A percentile compares a stretch with the other conserved stretches of the same genome.
Evolutionary conservation across 2,329 filamentous ascomycete species (phyloP).

Genomic region (Clonostachys chloroleuca): DNA sequence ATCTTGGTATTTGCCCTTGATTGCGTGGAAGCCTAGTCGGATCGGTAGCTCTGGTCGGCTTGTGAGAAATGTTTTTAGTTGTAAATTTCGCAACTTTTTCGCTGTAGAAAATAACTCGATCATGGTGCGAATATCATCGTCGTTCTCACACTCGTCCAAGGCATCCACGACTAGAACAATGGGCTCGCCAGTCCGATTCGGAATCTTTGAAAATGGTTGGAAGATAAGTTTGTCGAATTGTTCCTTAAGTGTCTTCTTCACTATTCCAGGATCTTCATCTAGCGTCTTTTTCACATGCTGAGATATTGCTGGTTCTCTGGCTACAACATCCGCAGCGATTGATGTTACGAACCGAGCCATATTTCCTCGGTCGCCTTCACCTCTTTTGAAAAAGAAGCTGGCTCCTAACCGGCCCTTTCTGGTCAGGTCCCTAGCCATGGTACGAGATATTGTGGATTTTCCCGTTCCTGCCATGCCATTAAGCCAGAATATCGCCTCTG

Average conservation of each 20-base stretch:
- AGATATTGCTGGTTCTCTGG: not conserved
- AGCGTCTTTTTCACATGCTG: not conserved
- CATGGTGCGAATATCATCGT: not conserved
- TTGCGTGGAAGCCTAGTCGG: constrained; percentile 22
- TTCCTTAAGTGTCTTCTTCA: not conserved
- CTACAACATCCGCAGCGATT: not conserved
- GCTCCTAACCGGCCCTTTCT: not conserved
- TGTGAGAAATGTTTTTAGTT: constrained; percentile 26
- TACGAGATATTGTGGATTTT: constrained; percentile 1
- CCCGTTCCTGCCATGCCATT: constrained; percentile 2
- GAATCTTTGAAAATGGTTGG: not conserved
- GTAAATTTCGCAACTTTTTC: not conserved
- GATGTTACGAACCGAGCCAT: not conserved
- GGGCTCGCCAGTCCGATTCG: not conserved
- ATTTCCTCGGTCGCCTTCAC: not conserved
- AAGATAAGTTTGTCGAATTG: constrained; percentile 5
- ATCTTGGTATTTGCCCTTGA: constrained; percentile 19
- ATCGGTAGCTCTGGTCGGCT: constrained; percentile 30
- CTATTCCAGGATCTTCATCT: not conserved
- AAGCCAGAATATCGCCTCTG: constrained; percentile 1
- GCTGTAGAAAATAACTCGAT: constrained; percentile 1
- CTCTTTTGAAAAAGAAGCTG: constrained; percentile 8
- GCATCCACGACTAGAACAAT: constrained; percentile 1
- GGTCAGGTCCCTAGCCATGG: not conserved
- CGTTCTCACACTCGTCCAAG: not conserved